Evolutionary conservation across 140 eudicot species (phyloP).

Genomic region (Cichorium intybus): DNA sequence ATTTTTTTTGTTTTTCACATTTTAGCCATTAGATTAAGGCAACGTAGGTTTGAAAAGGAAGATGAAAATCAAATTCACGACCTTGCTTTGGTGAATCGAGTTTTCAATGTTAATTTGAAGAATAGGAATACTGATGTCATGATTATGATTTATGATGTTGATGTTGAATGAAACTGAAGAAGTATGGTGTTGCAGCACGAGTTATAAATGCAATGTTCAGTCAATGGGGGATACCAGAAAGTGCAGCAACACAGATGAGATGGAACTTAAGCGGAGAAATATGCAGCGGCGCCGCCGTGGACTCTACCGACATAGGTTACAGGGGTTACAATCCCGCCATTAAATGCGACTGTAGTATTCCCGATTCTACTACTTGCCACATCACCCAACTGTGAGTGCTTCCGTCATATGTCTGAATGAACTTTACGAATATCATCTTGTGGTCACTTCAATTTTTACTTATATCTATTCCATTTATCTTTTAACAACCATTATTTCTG

Average conservation of each 20-base stretch:
- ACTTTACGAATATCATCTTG: not conserved
- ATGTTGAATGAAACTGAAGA: not conserved
- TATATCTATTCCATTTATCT: not conserved
- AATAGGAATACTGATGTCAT: not conserved
- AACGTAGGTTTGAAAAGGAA: not conserved
- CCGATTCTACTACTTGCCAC: constrained; percentile 51
- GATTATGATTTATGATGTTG: not conserved
- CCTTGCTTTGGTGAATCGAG: not conserved
- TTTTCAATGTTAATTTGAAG: not conserved
- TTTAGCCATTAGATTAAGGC: not conserved
- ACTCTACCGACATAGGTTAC: constrained; percentile 14
- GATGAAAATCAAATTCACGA: not conserved
- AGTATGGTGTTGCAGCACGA: constrained; percentile 35
- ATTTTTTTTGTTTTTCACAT: too few relatives aligned
- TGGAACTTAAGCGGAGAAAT: constrained; percentile 83
- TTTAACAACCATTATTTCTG: constrained; percentile 4
- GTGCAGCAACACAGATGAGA: constrained; percentile 4
- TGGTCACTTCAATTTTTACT: not conserved
- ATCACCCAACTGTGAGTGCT: constrained; percentile 52
- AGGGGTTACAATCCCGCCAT: constrained; percentile 39
- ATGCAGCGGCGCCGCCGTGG: constrained; percentile 68
- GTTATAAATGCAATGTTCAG: constrained; percentile 45
- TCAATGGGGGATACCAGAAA: constrained; percentile 36
- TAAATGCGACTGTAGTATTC: constrained; percentile 52
- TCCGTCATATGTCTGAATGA: not conserved